Evolutionary conservation across 208 protist species (phyloP).

Genomic region (Wallacemonas sp.): DNA sequence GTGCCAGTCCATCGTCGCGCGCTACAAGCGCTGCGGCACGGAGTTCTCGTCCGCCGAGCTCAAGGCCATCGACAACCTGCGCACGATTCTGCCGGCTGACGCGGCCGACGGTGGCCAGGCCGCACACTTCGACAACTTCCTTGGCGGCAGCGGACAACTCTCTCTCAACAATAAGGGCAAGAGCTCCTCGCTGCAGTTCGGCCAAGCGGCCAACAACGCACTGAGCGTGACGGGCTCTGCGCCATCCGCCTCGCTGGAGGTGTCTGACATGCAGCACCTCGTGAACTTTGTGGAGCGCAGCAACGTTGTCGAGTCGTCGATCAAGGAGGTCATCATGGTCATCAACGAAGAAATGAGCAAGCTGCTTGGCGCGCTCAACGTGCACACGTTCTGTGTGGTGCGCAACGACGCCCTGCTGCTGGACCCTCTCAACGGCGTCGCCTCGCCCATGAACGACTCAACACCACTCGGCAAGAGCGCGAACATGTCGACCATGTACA

Average conservation of each 20-base stretch:
- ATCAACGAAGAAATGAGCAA: conserved; percentile 50
- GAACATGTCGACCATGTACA: conserved; percentile 31
- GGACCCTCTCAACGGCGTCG: conserved; percentile 65
- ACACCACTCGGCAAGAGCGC: conserved; percentile 57
- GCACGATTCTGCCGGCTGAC: conserved; percentile 18
- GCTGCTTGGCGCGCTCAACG: conserved; percentile 18
- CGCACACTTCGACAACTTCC: neutral
- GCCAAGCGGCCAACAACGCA: neutral
- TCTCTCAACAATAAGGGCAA: neutral
- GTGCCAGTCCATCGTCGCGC: conserved; percentile 69
- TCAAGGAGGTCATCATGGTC: conserved; percentile 30
- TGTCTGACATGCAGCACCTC: neutral
- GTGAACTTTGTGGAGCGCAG: conserved; percentile 39
- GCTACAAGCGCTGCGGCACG: conserved; percentile 57
- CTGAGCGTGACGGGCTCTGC: neutral
- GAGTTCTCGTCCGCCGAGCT: conserved; percentile 45
- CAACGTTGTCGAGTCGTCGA: conserved; percentile 26
- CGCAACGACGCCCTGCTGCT: conserved; percentile 49
- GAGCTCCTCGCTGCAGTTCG: neutral
- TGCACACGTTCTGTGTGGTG: conserved; percentile 46
- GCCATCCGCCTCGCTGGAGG: neutral
- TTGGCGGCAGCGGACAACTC: neutral
- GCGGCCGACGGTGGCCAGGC: conserved; percentile 7
- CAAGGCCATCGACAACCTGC: conserved; percentile 43
- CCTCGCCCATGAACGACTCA: conserved; percentile 40